Conservation (phyloP, 2,329 filamentous ascomycete genomes). For the Colletotrichum gloeosporioides region DNA sequence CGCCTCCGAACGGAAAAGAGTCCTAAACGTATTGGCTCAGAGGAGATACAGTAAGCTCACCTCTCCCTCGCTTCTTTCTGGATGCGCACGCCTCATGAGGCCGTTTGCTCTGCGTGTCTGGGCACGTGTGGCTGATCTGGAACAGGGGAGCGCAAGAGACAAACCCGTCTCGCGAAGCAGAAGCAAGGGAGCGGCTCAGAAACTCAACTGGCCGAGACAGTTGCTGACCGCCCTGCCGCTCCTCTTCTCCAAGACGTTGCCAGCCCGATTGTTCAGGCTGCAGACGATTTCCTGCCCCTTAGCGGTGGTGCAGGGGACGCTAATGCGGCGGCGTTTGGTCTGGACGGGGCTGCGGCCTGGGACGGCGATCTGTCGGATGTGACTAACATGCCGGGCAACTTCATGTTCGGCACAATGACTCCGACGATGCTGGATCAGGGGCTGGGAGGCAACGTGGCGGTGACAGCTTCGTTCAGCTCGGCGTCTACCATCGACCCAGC, state of each 20-base stretch:
- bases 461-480: background rate
- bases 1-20: slow-evolving; percentile 57
- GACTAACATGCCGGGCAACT: background rate
- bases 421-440: background rate
- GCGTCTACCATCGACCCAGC: slow-evolving; percentile 17
- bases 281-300: background rate
- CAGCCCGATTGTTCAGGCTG: background rate
- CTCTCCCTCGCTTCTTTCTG: background rate
- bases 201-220: background rate
- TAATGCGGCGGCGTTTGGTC: background rate
- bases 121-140: background rate
- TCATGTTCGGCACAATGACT: background rate
- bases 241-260: background rate
- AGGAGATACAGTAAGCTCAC: slow-evolving; percentile 52
- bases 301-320: background rate
- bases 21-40: slow-evolving; percentile 60
- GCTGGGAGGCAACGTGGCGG: background rate
- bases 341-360: background rate
- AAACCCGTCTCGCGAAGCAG: slow-evolving; percentile 14
- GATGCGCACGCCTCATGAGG: background rate
- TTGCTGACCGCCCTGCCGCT: background rate
- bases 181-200: background rate
- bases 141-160: slow-evolving; percentile 32
- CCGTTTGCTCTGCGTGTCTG: background rate
- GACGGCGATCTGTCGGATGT: background rate